Percentiles rank a stretch among this genome's conserved stretches.
These are phyloP conservation scores for Sclerotinia nivalis DNA, from an alignment of 2,329 filamentous ascomycete genomes.

Conservation along the genomic window DNA sequence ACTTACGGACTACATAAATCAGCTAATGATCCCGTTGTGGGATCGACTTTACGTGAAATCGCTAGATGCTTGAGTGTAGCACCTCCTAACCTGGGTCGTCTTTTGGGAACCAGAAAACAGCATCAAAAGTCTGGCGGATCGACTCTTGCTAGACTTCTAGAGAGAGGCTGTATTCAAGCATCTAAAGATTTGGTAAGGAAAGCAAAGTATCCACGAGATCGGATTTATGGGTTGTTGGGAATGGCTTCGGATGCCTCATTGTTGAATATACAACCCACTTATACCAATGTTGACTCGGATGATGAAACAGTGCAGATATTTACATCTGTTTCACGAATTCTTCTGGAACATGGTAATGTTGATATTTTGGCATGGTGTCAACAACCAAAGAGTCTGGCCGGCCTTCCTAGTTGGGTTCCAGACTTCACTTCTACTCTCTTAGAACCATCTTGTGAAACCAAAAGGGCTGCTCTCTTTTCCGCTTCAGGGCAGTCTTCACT, in stretches of 20 bases:
- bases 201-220: slow-evolving; percentile 25
- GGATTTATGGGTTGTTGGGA: slow-evolving; percentile 25
- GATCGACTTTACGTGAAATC: neutral
- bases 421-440: slow-evolving; percentile 15
- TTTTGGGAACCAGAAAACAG: slow-evolving; percentile 21
- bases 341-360: slow-evolving; percentile 13
- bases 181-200: neutral
- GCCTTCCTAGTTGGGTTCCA: slow-evolving; percentile 25
- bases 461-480: neutral
- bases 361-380: slow-evolving; percentile 24
- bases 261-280: slow-evolving; percentile 10
- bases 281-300: slow-evolving; percentile 11
- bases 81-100: neutral
- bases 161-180: slow-evolving; percentile 4
- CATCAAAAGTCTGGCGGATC: slow-evolving; percentile 8
- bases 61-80: neutral
- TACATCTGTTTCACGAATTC: slow-evolving; percentile 7
- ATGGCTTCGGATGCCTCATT: slow-evolving; percentile 15
- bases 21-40: neutral
- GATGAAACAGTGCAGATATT: slow-evolving; percentile 20
- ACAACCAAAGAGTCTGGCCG: slow-evolving; percentile 1
- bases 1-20: neutral
- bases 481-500: slow-evolving; percentile 3
- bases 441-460: slow-evolving; percentile 7
- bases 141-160: slow-evolving; percentile 9